These are phyloP conservation scores for Leucoagaricus sp. DNA, from an alignment of 1,284 basidiomycete genomes.

Conservation along the genomic window DNA sequence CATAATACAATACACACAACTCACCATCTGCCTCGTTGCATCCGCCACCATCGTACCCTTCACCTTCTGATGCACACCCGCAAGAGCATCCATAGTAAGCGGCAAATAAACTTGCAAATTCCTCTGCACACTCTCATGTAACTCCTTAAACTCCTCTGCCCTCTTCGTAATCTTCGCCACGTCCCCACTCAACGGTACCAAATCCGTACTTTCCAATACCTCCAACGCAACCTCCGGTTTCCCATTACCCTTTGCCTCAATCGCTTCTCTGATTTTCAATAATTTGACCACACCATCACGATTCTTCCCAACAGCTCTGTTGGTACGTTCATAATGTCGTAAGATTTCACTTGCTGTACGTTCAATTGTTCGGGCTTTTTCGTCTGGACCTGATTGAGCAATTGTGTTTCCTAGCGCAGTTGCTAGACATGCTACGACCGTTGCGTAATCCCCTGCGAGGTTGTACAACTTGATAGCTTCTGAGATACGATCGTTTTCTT, in stretches of 20 bases:
- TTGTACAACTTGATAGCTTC: constrained; percentile 97
- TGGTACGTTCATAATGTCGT: constrained; percentile 84
- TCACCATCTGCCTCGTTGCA: constrained; percentile 72
- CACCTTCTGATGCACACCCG: constrained; percentile 73
- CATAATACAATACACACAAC: constrained; percentile 27
- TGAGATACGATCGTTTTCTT: constrained; percentile 76
- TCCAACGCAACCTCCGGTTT: constrained; percentile 81
- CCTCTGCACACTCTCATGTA: constrained; percentile 85
- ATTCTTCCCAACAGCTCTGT: constrained; percentile 75
- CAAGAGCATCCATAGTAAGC: constrained; percentile 93
- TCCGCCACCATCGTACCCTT: constrained; percentile 79
- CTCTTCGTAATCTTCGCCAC: constrained; percentile 83
- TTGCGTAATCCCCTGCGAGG: constrained; percentile 89
- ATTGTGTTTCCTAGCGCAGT: constrained; percentile 88
- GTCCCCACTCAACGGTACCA: constrained; percentile 89
- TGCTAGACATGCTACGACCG: constrained; percentile 88
- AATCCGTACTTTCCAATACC: constrained; percentile 87
- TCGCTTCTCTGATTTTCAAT: constrained; percentile 81
- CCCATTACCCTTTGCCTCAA: constrained; percentile 75
- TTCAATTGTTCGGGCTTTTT: constrained; percentile 73
- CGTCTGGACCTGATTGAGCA: constrained; percentile 66
- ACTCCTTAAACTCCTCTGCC: constrained; percentile 88
- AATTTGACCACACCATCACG: constrained; percentile 78
- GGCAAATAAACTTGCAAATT: constrained; percentile 91
- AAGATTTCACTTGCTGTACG: constrained; percentile 83